phyloP scores from a whole-genome alignment of 2,329 filamentous ascomycete species.

The Colletotrichum filicis region DNA sequence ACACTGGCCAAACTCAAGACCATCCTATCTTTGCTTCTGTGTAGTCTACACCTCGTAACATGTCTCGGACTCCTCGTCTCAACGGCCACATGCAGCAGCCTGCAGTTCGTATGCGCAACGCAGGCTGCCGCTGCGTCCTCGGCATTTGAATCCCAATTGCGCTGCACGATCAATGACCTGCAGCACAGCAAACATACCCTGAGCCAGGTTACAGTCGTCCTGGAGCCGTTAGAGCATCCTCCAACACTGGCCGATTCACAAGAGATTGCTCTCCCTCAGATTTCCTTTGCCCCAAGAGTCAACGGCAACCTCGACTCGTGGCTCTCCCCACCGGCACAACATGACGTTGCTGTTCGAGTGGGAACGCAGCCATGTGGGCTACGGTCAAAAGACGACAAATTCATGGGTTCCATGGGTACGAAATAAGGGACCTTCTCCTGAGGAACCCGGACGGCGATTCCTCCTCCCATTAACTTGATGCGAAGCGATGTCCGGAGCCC shows the following conservation, averaged over 20 bases:
- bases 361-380: neutral
- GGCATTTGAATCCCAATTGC: slow-evolving; percentile 1
- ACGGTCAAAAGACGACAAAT: neutral
- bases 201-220: neutral
- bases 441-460: neutral
- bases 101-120: slow-evolving; percentile 8
- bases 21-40: neutral
- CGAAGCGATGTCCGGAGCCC: slow-evolving; percentile 26
- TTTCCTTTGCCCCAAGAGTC: neutral
- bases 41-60: neutral
- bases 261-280: neutral
- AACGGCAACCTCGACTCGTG: slow-evolving; percentile 1
- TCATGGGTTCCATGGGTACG: neutral
- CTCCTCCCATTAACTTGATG: slow-evolving; percentile 20
- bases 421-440: neutral
- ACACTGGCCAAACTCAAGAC: neutral
- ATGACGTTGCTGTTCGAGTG: slow-evolving; percentile 20
- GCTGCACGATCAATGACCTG: neutral
- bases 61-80: slow-evolving; percentile 9
- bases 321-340: slow-evolving; percentile 2
- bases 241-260: neutral
- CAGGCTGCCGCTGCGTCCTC: slow-evolving; percentile 12
- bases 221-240: neutral
- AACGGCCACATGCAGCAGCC: slow-evolving; percentile 8
- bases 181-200: neutral